A percentile compares a stretch with the other conserved stretches of the same genome.
These are phyloP conservation scores for Colletotrichum viniferum DNA, from an alignment of 2,329 filamentous ascomycete genomes.

Conservation along the genomic window DNA sequence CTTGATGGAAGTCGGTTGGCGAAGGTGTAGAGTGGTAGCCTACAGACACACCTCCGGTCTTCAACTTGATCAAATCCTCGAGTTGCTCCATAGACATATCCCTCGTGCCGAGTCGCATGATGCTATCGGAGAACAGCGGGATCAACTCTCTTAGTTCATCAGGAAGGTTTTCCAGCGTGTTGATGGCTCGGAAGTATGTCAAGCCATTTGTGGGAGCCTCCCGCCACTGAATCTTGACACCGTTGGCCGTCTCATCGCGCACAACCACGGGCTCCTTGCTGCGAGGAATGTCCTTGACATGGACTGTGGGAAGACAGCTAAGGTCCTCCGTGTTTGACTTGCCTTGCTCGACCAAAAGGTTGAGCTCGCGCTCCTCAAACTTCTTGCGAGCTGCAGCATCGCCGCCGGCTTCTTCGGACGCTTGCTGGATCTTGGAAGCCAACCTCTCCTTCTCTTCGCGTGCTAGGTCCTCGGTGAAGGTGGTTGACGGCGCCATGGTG, in stretches of 20 bases:
- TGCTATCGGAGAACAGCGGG: conserved; percentile 87
- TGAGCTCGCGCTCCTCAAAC: conserved; percentile 78
- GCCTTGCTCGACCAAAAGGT: conserved; percentile 81
- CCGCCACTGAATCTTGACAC: conserved; percentile 82
- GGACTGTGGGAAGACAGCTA: conserved; percentile 84
- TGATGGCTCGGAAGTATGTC: conserved; percentile 93
- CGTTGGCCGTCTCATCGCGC: conserved; percentile 68
- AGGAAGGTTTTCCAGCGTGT: conserved; percentile 77
- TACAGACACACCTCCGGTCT: conserved; percentile 88
- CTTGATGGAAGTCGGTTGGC: conserved; percentile 71
- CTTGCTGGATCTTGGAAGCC: conserved; percentile 73
- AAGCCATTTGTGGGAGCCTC: conserved; percentile 94
- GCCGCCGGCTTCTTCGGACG: conserved; percentile 70
- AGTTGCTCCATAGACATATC: conserved; percentile 91
- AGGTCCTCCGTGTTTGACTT: conserved; percentile 84
- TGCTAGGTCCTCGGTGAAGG: conserved; percentile 75
- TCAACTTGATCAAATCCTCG: conserved; percentile 94
- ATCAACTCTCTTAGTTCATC: conserved; percentile 84
- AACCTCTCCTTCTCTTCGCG: conserved; percentile 79
- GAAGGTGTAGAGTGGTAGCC: conserved; percentile 84
- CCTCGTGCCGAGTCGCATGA: conserved; percentile 92
- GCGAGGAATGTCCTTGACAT: conserved; percentile 88
- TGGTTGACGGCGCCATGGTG: conserved; percentile 87
- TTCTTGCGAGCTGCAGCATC: conserved; percentile 73
- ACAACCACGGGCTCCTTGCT: conserved; percentile 65